phyloP scores from a whole-genome alignment of 345 rosid genomes.

The Salix arbutifolia region DNA sequence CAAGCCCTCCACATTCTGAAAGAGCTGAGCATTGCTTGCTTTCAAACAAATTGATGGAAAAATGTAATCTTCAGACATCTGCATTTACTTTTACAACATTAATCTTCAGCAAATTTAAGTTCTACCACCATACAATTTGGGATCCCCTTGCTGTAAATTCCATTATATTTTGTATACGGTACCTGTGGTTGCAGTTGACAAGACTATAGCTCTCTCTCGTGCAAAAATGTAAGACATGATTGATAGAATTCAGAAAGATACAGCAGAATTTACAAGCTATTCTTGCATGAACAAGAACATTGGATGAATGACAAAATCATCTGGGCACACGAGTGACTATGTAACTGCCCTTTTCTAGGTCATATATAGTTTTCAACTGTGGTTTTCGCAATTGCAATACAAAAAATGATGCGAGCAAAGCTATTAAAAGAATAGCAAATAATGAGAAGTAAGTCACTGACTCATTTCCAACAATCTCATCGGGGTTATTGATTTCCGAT shows the following conservation, averaged over 20 bases:
- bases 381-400: constrained; percentile 39
- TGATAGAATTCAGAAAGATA: neutral
- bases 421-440: constrained; percentile 40
- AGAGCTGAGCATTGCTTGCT: too few species aligned
- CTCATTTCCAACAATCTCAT: constrained; percentile 36
- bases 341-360: constrained; percentile 36
- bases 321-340: constrained; percentile 33
- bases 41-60: too few species aligned
- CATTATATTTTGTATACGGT: neutral
- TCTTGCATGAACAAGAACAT: neutral
- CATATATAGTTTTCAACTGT: constrained; percentile 34
- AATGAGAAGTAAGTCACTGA: constrained; percentile 36
- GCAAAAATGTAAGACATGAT: neutral
- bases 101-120: neutral
- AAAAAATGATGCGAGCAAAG: constrained; percentile 26
- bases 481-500: constrained; percentile 14
- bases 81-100: neutral
- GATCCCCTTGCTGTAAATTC: neutral
- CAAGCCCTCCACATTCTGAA: too few species aligned
- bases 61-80: too few species aligned
- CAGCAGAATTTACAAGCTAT: constrained; percentile 8
- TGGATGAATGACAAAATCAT: constrained; percentile 7
- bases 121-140: neutral
- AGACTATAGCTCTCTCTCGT: neutral
- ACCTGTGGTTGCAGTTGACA: neutral